phyloP scores from a whole-genome alignment of 2,329 filamentous ascomycete genomes.

The Xylaria sp. region DNA sequence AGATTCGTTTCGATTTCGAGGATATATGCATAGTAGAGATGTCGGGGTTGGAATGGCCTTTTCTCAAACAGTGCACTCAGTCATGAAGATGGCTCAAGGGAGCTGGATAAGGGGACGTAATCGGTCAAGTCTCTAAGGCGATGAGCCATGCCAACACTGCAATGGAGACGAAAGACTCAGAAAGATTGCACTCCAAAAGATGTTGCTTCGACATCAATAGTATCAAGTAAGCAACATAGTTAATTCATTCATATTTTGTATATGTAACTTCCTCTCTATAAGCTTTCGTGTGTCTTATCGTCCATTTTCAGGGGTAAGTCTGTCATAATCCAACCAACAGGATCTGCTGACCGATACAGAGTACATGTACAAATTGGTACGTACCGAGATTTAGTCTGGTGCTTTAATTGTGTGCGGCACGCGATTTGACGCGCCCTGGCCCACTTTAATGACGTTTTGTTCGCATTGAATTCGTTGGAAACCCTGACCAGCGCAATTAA shows the following conservation, averaged over 20 bases:
- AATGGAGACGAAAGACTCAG: constrained; percentile 11
- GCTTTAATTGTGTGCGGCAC: constrained; percentile 11
- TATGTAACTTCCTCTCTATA: not conserved
- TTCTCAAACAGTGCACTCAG: constrained; percentile 15
- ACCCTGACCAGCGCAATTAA: constrained; percentile 23
- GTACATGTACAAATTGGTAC: not conserved
- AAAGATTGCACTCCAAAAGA: not conserved
- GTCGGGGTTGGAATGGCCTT: constrained; percentile 22
- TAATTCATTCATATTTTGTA: not conserved
- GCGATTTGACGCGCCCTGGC: constrained; percentile 26
- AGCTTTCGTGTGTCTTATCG: not conserved
- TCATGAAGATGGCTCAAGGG: constrained; percentile 9
- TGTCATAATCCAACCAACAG: too few species aligned
- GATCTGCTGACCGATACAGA: not conserved
- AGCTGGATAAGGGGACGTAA: constrained; percentile 14
- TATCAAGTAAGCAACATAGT: constrained; percentile 3
- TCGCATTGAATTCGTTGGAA: constrained; percentile 26
- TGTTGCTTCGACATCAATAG: not conserved
- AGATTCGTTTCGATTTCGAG: constrained; percentile 45
- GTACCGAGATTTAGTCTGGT: not conserved
- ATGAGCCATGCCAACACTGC: constrained; percentile 4
- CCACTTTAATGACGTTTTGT: constrained; percentile 40
- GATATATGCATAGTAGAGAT: constrained; percentile 44
- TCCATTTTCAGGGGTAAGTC: not conserved
- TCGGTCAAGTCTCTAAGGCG: constrained; percentile 15